Base-by-base conservation (phyloP, 169 alveolate species). In the Cryptosporidium sp. region DNA sequence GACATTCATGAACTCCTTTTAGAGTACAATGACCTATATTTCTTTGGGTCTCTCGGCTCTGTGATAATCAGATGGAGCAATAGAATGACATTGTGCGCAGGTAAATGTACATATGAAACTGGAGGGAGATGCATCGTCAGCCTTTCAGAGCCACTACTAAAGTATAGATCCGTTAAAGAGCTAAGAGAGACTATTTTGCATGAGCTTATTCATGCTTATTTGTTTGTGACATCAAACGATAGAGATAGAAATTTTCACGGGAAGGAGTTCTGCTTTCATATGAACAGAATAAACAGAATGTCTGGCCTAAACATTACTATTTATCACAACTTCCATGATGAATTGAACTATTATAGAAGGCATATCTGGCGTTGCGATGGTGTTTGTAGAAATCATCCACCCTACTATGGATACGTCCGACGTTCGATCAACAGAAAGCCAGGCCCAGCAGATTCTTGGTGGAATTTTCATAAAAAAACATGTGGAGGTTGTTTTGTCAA, bases 321-420 rank as follows among this genome's bases (percentile, higher is more conserved):
- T 12, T 95, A 93, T 89, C 99, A 97, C 94, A 92, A 94, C 33
- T 97, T 97, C 91, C 91, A 91, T 62, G 97, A 97, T 73, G 99
- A 97, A 89, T 98, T 97, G 26, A 96, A 94, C 14, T 94, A 93
- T 85, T 95, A 96, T 89, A 62, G 97, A 65, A 87, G 89, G 42
- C 98, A 97, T 89, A 93, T 97, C 10, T 97, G 99, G 99, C 91
- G 97, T 56, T 97, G 99, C 75, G 92, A 97, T 85, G 99, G 99
- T 8, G 91, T 84, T 31, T 98, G 99, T 86, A 71, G 97, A 69
- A 84, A 80, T 29, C 62, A 72, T 68, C 94, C 98, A 42, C 99
- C 99, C 23, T 95, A 87, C 87, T 98, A 84, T 94, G 99, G 99
- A 14, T 94, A 85, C 67, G 94, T 97, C 21, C 94, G 94, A 33